A percentile compares a stretch with the other conserved stretches of the same genome.
Conservation (phyloP, 2,329 filamentous ascomycete genomes). For the Aspergillus awamori region DNA sequence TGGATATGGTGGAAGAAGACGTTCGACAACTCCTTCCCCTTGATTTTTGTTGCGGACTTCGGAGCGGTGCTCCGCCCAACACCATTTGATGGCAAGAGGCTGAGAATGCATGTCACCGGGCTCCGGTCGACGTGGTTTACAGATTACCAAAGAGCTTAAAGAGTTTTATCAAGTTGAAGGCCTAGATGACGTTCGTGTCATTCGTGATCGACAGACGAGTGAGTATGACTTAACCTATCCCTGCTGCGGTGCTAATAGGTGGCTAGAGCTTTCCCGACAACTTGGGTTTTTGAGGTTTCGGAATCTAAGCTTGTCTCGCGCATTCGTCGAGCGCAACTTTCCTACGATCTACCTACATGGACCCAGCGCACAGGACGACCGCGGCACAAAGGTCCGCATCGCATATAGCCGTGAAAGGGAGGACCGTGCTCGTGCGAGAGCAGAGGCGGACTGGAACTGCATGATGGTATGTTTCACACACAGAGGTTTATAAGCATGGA, state of each 20-base stretch:
- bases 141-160: conserved; percentile 60
- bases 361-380: conserved; percentile 43
- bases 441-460: conserved; percentile 61
- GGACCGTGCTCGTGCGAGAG: conserved; percentile 50
- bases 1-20: conserved; percentile 55
- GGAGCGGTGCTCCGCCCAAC: conserved; percentile 22
- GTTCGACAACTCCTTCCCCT: conserved; percentile 47
- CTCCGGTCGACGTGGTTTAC: conserved; percentile 42
- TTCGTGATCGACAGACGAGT: conserved; percentile 63
- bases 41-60: conserved; percentile 19
- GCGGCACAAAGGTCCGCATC: conserved; percentile 52
- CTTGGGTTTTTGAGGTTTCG: conserved; percentile 61
- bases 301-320: conserved; percentile 52
- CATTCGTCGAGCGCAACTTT: conserved; percentile 57
- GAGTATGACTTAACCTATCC: conserved; percentile 20
- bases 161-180: conserved; percentile 54
- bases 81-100: conserved; percentile 37
- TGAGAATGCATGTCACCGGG: conserved; percentile 45
- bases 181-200: conserved; percentile 61
- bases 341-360: conserved; percentile 56
- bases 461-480: conserved; percentile 46
- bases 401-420: conserved; percentile 58
- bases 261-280: conserved; percentile 55
- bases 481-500: background rate
- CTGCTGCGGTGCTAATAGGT: conserved; percentile 12